These are phyloP conservation scores for Balakata baccata DNA, from an alignment of 345 rosid species.

Conservation along the genomic window DNA sequence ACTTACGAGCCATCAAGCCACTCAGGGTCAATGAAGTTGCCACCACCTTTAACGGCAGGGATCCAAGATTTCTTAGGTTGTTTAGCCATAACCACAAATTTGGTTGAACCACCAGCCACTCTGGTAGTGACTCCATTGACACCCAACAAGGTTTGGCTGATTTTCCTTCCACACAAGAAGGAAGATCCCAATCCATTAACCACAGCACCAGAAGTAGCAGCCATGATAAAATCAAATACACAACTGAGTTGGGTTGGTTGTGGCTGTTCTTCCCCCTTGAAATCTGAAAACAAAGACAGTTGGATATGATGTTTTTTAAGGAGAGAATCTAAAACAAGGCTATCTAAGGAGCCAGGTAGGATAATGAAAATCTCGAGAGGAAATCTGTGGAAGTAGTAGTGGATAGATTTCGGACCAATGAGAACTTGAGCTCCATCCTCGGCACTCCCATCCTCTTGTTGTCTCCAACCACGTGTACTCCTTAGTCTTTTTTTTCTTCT, in stretches of 20 bases:
- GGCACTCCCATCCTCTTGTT: conserved; percentile 19
- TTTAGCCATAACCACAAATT: conserved; percentile 50
- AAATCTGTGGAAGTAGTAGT: conserved; percentile 35
- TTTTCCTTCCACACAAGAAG: conserved; percentile 58
- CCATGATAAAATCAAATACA: conserved; percentile 27
- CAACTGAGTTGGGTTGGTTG: background rate
- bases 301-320: background rate
- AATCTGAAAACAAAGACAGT: background rate
- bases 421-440: conserved; percentile 47
- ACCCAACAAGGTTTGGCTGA: conserved; percentile 36
- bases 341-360: conserved; percentile 44
- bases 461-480: conserved; percentile 29
- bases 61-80: conserved; percentile 86
- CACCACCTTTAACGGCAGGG: conserved; percentile 85
- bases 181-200: conserved; percentile 75
- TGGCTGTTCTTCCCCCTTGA: background rate
- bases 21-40: conserved; percentile 82
- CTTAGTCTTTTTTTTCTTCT: background rate
- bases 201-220: conserved; percentile 71
- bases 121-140: conserved; percentile 4
- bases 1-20: conserved; percentile 99
- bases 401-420: conserved; percentile 88
- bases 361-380: conserved; percentile 57
- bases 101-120: conserved; percentile 33
- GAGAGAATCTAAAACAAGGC: conserved; percentile 32